Percentiles rank a stretch among this genome's conserved stretches.
Conservation (phyloP, 1,139 yeast genomes). For the Insectozyma bohioensis region DNA sequence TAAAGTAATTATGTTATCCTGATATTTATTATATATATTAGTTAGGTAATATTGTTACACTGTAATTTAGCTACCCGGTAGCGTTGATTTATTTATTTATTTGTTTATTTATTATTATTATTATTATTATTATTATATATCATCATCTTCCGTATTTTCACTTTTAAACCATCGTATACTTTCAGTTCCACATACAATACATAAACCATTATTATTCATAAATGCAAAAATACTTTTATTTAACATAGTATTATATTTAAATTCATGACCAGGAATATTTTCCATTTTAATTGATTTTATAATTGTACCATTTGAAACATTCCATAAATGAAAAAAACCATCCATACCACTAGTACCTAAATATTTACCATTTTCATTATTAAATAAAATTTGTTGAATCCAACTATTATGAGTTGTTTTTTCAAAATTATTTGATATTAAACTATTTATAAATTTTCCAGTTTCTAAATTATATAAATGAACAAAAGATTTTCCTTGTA, state of each 20-base stretch:
- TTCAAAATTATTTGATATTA: not conserved
- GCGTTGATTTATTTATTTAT: too few relatives aligned
- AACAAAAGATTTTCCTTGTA: constrained; percentile 1
- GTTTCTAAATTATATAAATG: not conserved
- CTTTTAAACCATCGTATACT: not conserved
- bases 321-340: constrained; percentile 2
- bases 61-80: too few relatives aligned
- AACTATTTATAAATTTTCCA: not conserved
- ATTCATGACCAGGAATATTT: not conserved
- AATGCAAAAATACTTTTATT: constrained; percentile 1
- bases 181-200: not conserved
- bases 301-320: not conserved
- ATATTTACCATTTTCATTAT: not conserved
- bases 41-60: too few relatives aligned
- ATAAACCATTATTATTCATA: not conserved
- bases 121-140: too few relatives aligned
- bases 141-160: not conserved
- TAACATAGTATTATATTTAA: constrained; percentile 1
- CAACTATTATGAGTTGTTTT: not conserved
- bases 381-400: constrained; percentile 1
- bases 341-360: constrained; percentile 1
- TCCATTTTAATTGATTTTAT: constrained; percentile 1
- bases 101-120: too few relatives aligned
- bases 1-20: too few relatives aligned
- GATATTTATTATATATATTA: too few relatives aligned